Percentiles rank a stretch among this genome's conserved stretches.
Evolutionary conservation across 2,329 filamentous ascomycete species (phyloP).

Genomic region (Penicillium polonicum): DNA sequence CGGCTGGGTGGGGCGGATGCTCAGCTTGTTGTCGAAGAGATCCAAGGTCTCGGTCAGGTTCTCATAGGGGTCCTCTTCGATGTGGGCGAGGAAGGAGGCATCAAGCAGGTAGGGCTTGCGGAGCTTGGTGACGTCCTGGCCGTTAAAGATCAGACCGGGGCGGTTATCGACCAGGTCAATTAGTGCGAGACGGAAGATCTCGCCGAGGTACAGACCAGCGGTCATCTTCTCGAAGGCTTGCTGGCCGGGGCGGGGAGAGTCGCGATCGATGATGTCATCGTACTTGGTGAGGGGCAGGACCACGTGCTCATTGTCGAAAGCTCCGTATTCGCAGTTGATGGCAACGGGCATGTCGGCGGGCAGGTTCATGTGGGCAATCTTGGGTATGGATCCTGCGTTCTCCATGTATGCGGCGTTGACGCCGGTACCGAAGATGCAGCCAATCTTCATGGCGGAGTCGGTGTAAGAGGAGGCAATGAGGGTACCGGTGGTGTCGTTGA

Average conservation of each 20-base stretch:
- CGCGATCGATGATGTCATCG: conserved; percentile 82
- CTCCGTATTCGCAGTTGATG: conserved; percentile 97
- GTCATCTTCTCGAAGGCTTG: conserved; percentile 99
- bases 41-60: conserved; percentile 88
- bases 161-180: conserved; percentile 81
- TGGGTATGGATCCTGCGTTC: conserved; percentile 83
- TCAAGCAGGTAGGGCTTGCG: conserved; percentile 87
- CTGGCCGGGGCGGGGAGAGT: conserved; percentile 88
- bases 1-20: conserved; percentile 66
- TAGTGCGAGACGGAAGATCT: conserved; percentile 86
- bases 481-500: conserved; percentile 97
- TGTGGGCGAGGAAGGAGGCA: conserved; percentile 85
- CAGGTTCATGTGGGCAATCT: conserved; percentile 87
- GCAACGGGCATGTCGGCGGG: conserved; percentile 81
- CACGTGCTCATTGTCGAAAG: conserved; percentile 90
- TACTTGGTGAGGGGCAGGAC: conserved; percentile 83
- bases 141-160: conserved; percentile 73
- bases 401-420: conserved; percentile 99
- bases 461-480: conserved; percentile 96
- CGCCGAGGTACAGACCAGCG: conserved; percentile 87
- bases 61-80: conserved; percentile 95
- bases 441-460: conserved; percentile 88
- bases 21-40: conserved; percentile 73
- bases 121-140: conserved; percentile 76
- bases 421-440: conserved; percentile 96